Evolutionary conservation across 2,329 filamentous ascomycete species (phyloP).

Genomic region (Fusarium sp.): DNA sequence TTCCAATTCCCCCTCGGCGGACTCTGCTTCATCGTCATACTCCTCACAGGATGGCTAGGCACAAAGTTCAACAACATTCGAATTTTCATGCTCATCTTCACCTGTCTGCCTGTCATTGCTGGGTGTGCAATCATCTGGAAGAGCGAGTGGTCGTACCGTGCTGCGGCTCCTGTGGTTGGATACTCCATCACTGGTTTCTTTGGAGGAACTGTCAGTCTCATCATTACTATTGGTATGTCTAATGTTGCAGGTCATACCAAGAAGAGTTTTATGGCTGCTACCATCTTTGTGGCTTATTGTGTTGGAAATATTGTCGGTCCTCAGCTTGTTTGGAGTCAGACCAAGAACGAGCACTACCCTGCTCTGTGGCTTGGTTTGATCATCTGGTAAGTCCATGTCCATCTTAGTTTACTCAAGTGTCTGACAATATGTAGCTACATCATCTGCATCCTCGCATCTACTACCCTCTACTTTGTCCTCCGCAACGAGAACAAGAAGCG

Average conservation of each 20-base stretch:
- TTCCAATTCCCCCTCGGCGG: slow-evolving; percentile 81
- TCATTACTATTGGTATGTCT: slow-evolving; percentile 65
- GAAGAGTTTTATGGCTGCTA: slow-evolving; percentile 80
- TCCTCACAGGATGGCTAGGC: slow-evolving; percentile 74
- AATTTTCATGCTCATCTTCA: slow-evolving; percentile 72
- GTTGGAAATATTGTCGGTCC: slow-evolving; percentile 83
- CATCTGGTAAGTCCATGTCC: slow-evolving; percentile 56
- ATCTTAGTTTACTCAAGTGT: background rate
- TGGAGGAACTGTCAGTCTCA: slow-evolving; percentile 74
- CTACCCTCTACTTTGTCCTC: slow-evolving; percentile 69
- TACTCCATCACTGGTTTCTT: slow-evolving; percentile 82
- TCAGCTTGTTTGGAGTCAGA: slow-evolving; percentile 76
- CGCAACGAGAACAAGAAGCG: slow-evolving; percentile 68
- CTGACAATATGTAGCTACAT: slow-evolving; percentile 64
- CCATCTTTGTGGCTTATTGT: slow-evolving; percentile 81
- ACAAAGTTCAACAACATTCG: slow-evolving; percentile 72
- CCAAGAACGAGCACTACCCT: slow-evolving; percentile 75
- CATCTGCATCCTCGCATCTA: slow-evolving; percentile 72
- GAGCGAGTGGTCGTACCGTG: slow-evolving; percentile 71
- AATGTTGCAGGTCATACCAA: slow-evolving; percentile 84
- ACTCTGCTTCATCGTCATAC: slow-evolving; percentile 75
- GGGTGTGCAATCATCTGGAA: slow-evolving; percentile 83
- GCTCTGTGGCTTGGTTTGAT: slow-evolving; percentile 78
- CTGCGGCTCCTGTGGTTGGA: slow-evolving; percentile 75
- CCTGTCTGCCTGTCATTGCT: slow-evolving; percentile 79